Base-by-base conservation (phyloP, 129 eudicot genomes). In the Artemisia tridentata region DNA sequence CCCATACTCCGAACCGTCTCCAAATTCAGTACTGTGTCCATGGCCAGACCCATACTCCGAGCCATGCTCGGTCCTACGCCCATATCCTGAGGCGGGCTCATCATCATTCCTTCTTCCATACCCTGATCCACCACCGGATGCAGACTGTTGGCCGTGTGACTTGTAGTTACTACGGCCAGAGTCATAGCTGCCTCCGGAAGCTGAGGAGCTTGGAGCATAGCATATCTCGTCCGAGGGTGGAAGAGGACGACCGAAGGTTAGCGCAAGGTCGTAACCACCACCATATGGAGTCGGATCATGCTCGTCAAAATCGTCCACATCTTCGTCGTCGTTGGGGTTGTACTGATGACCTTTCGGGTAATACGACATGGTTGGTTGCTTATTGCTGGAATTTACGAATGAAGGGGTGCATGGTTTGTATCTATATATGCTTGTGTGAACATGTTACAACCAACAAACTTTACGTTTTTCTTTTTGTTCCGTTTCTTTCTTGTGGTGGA, bases 201-300 rank as follows among this genome's bases (percentile, higher is more conserved):
- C 70, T 29, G 91, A 82, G 71, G 90, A 64, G 62, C 62, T 64
- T 51, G 68, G 65, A 4, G 83, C 78, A 78, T 89, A 81, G 72
- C 96, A 92, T 52, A 74, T 92, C 16, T 86, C 88, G 1, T 83
- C 84, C 9, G 95, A 88, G 2, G 95, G 96, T 0, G 88, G 81
- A 51, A 86, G 83, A 11, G 95, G 80, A 21, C 85, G 91, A 76
- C 98, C 95, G 73, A 75, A 92, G n/a, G 90, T 83, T 14, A 86
- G 49, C 1, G 66, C 5, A 23, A 84, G 77, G 61, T 89, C 91
- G 80, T 87, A 89, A n/a, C 98, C 98, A 0, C 98, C 96, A 17
- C 82, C 82, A 70, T 92, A 92, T 3, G 98, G 96, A 67, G 96
- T 85, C 7, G 95, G 80, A 79, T 92, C 96, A 57, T 68, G 86